These are phyloP conservation scores for Sedum album DNA, from an alignment of 164 flowering plant species.

Conservation along the genomic window DNA sequence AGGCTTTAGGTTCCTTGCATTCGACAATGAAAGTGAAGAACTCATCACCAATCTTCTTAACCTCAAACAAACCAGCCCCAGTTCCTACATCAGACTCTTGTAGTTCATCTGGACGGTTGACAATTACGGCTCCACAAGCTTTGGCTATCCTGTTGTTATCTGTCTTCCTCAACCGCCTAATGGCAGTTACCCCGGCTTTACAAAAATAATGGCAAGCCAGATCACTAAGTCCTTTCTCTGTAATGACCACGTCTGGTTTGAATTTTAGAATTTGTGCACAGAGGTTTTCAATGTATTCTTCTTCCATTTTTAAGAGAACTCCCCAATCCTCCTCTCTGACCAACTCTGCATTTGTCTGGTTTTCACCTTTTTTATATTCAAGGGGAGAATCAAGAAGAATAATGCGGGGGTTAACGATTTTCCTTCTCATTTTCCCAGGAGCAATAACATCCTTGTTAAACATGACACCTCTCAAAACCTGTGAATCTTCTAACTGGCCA, in stretches of 20 bases:
- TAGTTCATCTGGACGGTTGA: constrained; percentile 88
- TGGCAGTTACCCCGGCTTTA: constrained; percentile 94
- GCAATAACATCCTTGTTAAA: constrained; percentile 90
- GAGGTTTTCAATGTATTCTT: constrained; percentile 73
- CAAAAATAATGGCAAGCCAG: constrained; percentile 88
- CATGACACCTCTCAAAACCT: constrained; percentile 90
- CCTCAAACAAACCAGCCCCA: constrained; percentile 91
- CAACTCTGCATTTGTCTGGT: constrained; percentile 95
- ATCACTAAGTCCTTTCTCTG: constrained; percentile 94
- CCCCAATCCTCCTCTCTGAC: constrained; percentile 90
- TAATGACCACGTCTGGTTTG: constrained; percentile 88
- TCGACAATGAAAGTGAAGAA: constrained; percentile 82
- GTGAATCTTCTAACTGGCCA: constrained; percentile 89
- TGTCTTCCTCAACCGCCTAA: constrained; percentile 83
- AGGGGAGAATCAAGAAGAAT: constrained; percentile 89
- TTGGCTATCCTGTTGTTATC: constrained; percentile 94
- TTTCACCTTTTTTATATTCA: constrained; percentile 96
- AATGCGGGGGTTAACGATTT: constrained; percentile 79
- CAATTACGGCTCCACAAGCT: constrained; percentile 92
- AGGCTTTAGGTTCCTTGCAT: constrained; percentile 92
- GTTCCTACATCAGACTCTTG: constrained; percentile 97
- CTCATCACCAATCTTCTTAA: constrained; percentile 93
- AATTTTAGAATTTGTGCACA: constrained; percentile 75
- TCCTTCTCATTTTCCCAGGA: constrained; percentile 96
- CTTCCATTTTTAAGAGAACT: constrained; percentile 76